Evolutionary conservation across 805 yeast species (phyloP), one percentile per base, ranked within the genome.

Genomic region (Kurtzmaniella fragi): DNA sequence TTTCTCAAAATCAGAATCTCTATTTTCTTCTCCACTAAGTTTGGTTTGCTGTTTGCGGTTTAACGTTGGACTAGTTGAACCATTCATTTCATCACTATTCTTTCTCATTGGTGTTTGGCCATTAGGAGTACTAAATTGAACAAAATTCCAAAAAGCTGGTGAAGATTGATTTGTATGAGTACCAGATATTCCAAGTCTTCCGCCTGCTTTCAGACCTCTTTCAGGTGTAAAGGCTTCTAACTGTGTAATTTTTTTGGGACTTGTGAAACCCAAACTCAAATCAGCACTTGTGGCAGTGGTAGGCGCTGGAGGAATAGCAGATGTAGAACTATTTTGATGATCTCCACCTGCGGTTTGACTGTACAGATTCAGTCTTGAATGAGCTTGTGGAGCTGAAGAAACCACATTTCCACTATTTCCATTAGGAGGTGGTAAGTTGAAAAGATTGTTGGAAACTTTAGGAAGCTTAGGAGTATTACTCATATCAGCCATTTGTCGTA

Each of bases 81-180:
- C 58, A 38, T 54, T 61, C 56, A 60, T 58, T 35, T 59, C 71
- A 12, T 62, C 71, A 33, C 67, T 62, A 39, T 58, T 53, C 39
- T 67, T 64, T 23, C 71, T 41, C 29, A 61, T 46, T 1, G 74
- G 71, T 0, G 71, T 67, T 43, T 67, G 72, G 7, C 68, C 71
- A 39, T 65, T 65, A 3, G 72, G 73, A 4, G 73, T 69, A 41
- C 69, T 64, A 42, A 90, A 80, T 52, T 89, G 96, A 53, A 90
- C 87, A 63, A 86, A 81, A 56, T 84, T 86, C 97, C 96, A 87
- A 42, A 90, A 77, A 13, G 95, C 96, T 1, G 98, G 98, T 1
- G 95, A 86, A 25, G 83, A 77, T 64, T 61, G 76, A 63, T 65
- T 59, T 59, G 66, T 56, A 62, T 65, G 53, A 56, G 70, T 39